Conservation (phyloP, 2,329 filamentous ascomycete genomes). For the Chaetomium globosum region DNA sequence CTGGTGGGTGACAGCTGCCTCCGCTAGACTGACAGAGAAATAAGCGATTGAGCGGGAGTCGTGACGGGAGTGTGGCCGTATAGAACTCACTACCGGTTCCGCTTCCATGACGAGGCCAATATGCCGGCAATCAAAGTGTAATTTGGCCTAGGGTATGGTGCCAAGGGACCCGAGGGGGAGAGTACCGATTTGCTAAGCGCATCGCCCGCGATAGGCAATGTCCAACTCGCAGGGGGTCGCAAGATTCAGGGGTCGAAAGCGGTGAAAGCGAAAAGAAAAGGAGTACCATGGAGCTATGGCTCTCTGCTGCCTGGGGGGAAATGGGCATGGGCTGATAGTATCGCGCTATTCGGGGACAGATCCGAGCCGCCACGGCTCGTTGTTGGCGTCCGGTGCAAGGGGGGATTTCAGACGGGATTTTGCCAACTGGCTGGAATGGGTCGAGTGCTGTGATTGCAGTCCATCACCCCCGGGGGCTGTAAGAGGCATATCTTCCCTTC, state of each 20-base stretch:
- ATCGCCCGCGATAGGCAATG: constrained; percentile 13
- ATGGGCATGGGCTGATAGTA: neutral
- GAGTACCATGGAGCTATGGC: neutral
- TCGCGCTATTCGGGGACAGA: neutral
- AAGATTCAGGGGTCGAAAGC: neutral
- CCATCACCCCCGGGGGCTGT: neutral
- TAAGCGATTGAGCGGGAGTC: neutral
- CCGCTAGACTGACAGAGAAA: neutral
- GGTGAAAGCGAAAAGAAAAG: neutral
- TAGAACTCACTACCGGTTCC: constrained; percentile 17
- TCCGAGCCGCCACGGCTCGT: neutral
- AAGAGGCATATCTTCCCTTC: neutral
- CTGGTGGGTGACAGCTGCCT: neutral
- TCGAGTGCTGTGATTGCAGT: neutral
- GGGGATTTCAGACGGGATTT: too few species aligned
- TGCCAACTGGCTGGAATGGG: neutral
- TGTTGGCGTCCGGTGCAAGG: neutral
- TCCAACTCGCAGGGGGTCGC: neutral
- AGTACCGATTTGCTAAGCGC: constrained; percentile 21
- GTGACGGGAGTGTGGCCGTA: neutral
- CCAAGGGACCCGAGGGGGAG: constrained; percentile 3
- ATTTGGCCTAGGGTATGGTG: constrained; percentile 22
- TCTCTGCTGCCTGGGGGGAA: neutral
- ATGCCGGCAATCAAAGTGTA: constrained; percentile 32
- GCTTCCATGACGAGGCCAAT: constrained; percentile 20